These are phyloP conservation scores for Sarcocystis neurona DNA, from an alignment of 169 alveolate genomes.

Conservation along the genomic window DNA sequence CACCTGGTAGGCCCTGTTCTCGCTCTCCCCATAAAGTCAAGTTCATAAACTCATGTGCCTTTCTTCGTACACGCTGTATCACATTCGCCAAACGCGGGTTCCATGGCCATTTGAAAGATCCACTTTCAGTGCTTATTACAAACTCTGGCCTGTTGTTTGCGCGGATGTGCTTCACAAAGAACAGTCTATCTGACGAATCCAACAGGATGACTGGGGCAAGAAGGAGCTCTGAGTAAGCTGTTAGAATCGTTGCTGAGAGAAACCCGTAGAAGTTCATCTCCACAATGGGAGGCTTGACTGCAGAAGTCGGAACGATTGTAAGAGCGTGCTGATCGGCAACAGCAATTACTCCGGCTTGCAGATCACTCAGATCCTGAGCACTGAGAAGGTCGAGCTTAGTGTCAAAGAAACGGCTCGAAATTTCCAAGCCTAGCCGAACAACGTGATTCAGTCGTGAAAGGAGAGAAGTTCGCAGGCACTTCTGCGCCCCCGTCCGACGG, in stretches of 20 bases:
- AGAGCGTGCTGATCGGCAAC: neutral
- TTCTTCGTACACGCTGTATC: neutral
- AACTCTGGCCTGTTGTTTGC: neutral
- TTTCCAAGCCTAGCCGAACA: neutral
- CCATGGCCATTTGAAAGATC: neutral
- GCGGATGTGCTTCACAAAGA: neutral
- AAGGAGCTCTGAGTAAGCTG: neutral
- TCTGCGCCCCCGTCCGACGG: neutral
- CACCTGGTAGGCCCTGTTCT: neutral
- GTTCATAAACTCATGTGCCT: neutral
- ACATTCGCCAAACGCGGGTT: neutral
- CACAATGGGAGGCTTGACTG: neutral
- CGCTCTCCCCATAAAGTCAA: constrained; percentile 5
- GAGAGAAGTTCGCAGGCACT: neutral
- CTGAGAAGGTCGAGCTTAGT: neutral
- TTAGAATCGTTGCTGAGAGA: neutral
- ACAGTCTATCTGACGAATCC: neutral
- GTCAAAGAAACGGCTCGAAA: constrained; percentile 6
- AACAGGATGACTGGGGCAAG: neutral
- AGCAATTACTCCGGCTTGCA: neutral
- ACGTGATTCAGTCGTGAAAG: constrained; percentile 12
- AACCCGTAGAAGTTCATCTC: neutral
- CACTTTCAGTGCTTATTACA: neutral
- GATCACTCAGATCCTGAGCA: neutral
- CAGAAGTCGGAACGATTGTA: neutral